Percentiles rank a stretch among this genome's conserved stretches.
Evolutionary conservation across 2,329 filamentous ascomycete species (phyloP).

Genomic region (Rachicladosporium sp.): DNA sequence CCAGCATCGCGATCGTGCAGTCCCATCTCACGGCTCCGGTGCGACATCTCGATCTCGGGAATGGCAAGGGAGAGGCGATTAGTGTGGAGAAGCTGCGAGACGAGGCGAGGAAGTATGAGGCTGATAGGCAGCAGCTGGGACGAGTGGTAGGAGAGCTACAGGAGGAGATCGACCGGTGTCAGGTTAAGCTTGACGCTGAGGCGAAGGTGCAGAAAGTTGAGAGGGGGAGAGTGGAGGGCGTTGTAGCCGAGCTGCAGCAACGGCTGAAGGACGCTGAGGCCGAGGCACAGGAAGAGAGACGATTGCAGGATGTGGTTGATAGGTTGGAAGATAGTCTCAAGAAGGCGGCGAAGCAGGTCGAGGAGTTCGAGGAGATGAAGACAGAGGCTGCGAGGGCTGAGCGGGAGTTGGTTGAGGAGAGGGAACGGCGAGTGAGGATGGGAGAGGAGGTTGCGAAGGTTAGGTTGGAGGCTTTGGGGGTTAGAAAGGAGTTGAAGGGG

Average conservation of each 20-base stretch:
- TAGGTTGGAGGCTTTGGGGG: conserved; percentile 1
- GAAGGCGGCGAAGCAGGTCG: conserved; percentile 6
- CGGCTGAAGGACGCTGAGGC: conserved; percentile 15
- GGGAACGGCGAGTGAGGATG: not conserved
- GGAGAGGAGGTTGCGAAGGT: conserved; percentile 2
- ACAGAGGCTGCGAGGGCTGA: conserved; percentile 7
- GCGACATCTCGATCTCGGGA: not conserved
- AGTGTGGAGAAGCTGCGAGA: conserved; percentile 20
- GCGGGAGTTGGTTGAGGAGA: conserved; percentile 3
- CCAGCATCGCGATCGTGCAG: conserved; percentile 17
- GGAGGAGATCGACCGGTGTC: conserved; percentile 23
- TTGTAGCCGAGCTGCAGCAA: conserved; percentile 7
- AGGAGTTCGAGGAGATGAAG: conserved; percentile 12
- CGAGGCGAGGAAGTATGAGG: conserved; percentile 18
- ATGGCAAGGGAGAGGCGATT: conserved; percentile 11
- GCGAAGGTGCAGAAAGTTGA: conserved; percentile 19
- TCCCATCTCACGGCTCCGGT: conserved; percentile 2
- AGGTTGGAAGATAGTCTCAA: conserved; percentile 3
- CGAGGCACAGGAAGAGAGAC: conserved; percentile 7
- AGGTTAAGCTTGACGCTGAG: conserved; percentile 21
- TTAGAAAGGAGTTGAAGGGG: not conserved
- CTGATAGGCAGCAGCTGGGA: conserved; percentile 19
- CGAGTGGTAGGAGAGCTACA: conserved; percentile 21
- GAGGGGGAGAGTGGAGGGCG: conserved; percentile 13
- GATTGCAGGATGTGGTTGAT: not conserved